phyloP scores from a whole-genome alignment of 106 monocot species.

The Alisma plantagoaquatica region DNA sequence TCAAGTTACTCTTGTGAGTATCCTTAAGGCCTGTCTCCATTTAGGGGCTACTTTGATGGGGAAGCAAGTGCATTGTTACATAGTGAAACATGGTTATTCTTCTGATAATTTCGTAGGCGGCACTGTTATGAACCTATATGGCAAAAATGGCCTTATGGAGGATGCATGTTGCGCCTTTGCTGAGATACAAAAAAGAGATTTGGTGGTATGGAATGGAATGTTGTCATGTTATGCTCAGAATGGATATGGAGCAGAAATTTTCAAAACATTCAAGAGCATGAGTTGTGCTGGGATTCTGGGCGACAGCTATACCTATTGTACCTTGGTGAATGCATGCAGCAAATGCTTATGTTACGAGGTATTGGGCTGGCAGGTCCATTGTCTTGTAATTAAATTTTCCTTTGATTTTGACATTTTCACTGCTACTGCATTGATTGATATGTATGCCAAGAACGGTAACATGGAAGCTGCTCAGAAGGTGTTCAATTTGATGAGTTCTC shows the following conservation, averaged over 20 bases:
- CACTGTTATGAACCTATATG: conserved; percentile 31
- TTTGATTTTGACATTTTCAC: conserved; percentile 31
- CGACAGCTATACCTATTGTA: conserved; percentile 41
- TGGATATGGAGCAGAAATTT: conserved; percentile 21
- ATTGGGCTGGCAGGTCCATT: conserved; percentile 28
- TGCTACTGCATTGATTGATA: conserved; percentile 26
- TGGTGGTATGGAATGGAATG: conserved; percentile 52
- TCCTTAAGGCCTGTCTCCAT: conserved; percentile 7
- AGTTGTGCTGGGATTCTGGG: conserved; percentile 16
- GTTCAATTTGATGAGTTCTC: conserved; percentile 20
- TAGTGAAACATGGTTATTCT: conserved; percentile 23
- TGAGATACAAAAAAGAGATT: conserved; percentile 17
- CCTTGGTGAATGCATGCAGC: conserved; percentile 24
- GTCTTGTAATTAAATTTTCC: conserved; percentile 21
- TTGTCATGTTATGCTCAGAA: conserved; percentile 32
- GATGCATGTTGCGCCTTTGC: conserved; percentile 35
- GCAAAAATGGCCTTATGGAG: conserved; percentile 14
- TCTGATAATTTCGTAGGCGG: conserved; percentile 15
- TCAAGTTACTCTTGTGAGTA: background rate
- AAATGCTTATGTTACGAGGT: background rate
- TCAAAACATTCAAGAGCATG: conserved; percentile 22
- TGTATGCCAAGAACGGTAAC: conserved; percentile 39
- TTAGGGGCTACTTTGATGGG: background rate
- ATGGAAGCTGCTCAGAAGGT: conserved; percentile 25
- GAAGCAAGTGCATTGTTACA: conserved; percentile 20